These are phyloP conservation scores for Heterococcus sp. DNA, from an alignment of 108 stramenopile genomes.

Conservation along the genomic window DNA sequence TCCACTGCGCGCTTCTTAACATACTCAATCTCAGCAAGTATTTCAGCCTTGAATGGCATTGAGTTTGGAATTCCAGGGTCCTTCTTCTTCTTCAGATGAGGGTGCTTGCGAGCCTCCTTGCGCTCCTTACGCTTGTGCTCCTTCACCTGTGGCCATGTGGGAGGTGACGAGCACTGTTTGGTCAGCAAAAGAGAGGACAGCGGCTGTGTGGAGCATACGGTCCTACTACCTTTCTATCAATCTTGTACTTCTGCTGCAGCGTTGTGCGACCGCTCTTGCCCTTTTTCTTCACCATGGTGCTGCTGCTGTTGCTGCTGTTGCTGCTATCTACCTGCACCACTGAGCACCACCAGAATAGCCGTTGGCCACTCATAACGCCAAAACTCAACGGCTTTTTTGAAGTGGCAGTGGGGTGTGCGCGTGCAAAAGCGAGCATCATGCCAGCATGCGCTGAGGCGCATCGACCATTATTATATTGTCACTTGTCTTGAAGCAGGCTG, in stretches of 20 bases:
- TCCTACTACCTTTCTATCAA: slow-evolving; percentile 42
- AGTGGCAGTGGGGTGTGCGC: no score
- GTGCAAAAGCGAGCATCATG: no score
- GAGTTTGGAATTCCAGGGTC: slow-evolving; percentile 98
- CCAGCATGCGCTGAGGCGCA: no score
- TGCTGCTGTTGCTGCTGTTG: no score
- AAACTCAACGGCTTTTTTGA: no score
- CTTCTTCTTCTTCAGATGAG: slow-evolving; percentile 68
- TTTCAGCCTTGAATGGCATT: slow-evolving; percentile 95
- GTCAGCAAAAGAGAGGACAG: no score
- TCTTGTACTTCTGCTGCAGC: slow-evolving; percentile 97
- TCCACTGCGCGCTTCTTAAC: slow-evolving; percentile 69
- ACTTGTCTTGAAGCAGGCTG: no score
- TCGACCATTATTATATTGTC: no score
- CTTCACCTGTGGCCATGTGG: slow-evolving; percentile 72
- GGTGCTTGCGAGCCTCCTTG: slow-evolving; percentile 76
- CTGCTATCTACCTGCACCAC: no score
- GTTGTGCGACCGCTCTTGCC: slow-evolving; percentile 91
- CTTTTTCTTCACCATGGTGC: slow-evolving; percentile 96
- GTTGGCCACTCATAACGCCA: no score
- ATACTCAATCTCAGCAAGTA: slow-evolving; percentile 73
- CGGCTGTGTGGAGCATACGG: not conserved
- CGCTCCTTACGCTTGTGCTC: slow-evolving; percentile 93
- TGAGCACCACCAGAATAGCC: no score
- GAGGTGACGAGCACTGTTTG: not conserved